Conservation (phyloP, 2,329 filamentous ascomycete species). For the Colletotrichum theobromicola region DNA sequence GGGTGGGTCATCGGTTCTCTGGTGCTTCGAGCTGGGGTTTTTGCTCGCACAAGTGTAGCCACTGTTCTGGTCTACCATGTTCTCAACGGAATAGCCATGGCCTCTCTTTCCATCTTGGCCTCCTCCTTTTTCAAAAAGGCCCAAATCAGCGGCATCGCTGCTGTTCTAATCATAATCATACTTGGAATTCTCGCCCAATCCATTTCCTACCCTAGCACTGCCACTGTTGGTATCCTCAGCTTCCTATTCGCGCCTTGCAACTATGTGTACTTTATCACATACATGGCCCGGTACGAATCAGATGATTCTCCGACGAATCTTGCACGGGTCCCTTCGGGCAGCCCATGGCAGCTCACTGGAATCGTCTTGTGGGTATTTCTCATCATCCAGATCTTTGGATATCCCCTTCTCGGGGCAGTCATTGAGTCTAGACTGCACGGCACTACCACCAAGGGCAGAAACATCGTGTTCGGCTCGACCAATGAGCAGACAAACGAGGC, state of each 20-base stretch:
- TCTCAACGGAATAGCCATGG: conserved; percentile 75
- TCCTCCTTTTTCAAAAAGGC: conserved; percentile 86
- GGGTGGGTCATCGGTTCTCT: conserved; percentile 81
- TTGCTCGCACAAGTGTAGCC: conserved; percentile 63
- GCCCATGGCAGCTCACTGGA: conserved; percentile 72
- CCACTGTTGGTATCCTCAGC: conserved; percentile 71
- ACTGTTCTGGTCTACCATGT: conserved; percentile 79
- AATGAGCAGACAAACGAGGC: conserved; percentile 32
- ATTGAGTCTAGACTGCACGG: conserved; percentile 80
- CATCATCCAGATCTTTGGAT: conserved; percentile 77
- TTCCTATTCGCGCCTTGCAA: conserved; percentile 87
- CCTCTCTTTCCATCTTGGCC: conserved; percentile 81
- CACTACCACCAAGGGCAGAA: conserved; percentile 69
- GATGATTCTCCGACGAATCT: conserved; percentile 66
- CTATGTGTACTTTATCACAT: conserved; percentile 80
- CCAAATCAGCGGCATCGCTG: conserved; percentile 84
- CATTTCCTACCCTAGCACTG: conserved; percentile 65
- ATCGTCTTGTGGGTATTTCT: conserved; percentile 81
- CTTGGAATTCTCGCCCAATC: conserved; percentile 85
- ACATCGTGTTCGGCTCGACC: conserved; percentile 44
- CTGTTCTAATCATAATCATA: conserved; percentile 74
- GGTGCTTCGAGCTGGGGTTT: conserved; percentile 69
- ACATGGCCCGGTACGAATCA: conserved; percentile 78
- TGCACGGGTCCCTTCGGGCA: conserved; percentile 63
- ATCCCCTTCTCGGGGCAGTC: conserved; percentile 75